A percentile compares a stretch with the other conserved stretches of the same genome.
phyloP scores from a whole-genome alignment of 352 stramenopile genomes.

The Phytophthora megakarya region DNA sequence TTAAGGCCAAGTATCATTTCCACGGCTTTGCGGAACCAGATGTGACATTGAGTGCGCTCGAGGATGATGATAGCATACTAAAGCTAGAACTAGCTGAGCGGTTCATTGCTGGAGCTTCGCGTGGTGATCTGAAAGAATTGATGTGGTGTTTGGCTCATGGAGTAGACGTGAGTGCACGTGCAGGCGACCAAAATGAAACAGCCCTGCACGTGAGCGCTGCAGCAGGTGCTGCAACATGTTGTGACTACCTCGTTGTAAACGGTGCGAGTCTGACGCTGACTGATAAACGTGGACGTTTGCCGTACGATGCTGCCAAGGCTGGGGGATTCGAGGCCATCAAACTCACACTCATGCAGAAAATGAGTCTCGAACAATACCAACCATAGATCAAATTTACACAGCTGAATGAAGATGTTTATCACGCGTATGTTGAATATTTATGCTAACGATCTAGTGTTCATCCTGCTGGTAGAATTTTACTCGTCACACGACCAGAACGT shows the following conservation, averaged over 20 bases:
- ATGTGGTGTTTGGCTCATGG: constrained; percentile 83
- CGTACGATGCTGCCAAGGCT: constrained; percentile 65
- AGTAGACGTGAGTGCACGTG: constrained; percentile 73
- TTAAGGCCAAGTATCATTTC: constrained; percentile 88
- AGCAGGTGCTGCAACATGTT: constrained; percentile 47
- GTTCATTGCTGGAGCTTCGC: constrained; percentile 50
- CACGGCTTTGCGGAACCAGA: constrained; percentile 60
- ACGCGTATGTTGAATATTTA: constrained; percentile 16
- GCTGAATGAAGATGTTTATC: not conserved
- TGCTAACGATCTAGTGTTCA: constrained; percentile 32
- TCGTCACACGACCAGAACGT: constrained; percentile 30
- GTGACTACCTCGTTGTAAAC: constrained; percentile 84
- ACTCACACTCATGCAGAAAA: constrained; percentile 71
- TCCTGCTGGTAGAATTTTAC: constrained; percentile 51
- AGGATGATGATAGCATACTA: constrained; percentile 27
- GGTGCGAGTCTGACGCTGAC: constrained; percentile 65
- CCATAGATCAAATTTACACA: constrained; percentile 29
- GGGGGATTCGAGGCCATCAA: constrained; percentile 69
- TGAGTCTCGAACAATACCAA: constrained; percentile 70
- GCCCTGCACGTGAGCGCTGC: constrained; percentile 62
- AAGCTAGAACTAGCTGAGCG: constrained; percentile 46
- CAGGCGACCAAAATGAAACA: constrained; percentile 51
- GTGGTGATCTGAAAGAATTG: constrained; percentile 56
- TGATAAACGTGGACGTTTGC: constrained; percentile 53
- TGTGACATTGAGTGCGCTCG: constrained; percentile 26